Conservation (phyloP, 768 basidiomycete genomes). For the Lepiota venenata region DNA sequence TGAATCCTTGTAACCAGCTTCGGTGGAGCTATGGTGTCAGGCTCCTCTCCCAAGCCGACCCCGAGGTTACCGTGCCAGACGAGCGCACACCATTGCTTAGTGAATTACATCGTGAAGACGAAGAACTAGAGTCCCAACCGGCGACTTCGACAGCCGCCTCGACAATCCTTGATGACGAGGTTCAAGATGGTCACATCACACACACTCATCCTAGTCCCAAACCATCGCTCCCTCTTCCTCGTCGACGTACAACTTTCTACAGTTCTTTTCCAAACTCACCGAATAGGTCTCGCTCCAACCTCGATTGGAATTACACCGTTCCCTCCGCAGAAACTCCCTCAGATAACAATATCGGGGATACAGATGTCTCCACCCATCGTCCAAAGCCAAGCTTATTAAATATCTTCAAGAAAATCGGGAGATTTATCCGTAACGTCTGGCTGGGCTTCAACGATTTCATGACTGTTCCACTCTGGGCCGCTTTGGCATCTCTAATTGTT, state of each 20-base stretch:
- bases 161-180: slow-evolving; percentile 10
- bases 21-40: slow-evolving; percentile 95
- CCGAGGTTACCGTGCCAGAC: slow-evolving; percentile 22
- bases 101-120: slow-evolving; percentile 12
- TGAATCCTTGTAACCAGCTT: slow-evolving; percentile 41
- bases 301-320: slow-evolving; percentile 27
- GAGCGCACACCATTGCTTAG: slow-evolving; percentile 36
- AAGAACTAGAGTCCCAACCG: slow-evolving; percentile 1
- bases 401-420: slow-evolving; percentile 19
- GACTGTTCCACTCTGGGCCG: slow-evolving; percentile 87
- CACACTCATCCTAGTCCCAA: slow-evolving; percentile 6
- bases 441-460: slow-evolving; percentile 64
- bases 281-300: slow-evolving; percentile 31
- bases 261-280: slow-evolving; percentile 67
- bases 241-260: slow-evolving; percentile 44
- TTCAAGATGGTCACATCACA: not conserved
- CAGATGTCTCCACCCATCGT: slow-evolving; percentile 11
- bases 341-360: slow-evolving; percentile 23
- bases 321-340: slow-evolving; percentile 11
- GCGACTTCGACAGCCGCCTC: slow-evolving; percentile 13
- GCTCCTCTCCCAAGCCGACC: slow-evolving; percentile 71
- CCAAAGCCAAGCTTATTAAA: not conserved
- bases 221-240: slow-evolving; percentile 9
- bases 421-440: slow-evolving; percentile 27
- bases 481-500: slow-evolving; percentile 69